A percentile compares a stretch with the other conserved stretches of the same genome.
Evolutionary conservation across 768 basidiomycete species (phyloP).

Genomic region (Mrakia hoshinonis): DNA sequence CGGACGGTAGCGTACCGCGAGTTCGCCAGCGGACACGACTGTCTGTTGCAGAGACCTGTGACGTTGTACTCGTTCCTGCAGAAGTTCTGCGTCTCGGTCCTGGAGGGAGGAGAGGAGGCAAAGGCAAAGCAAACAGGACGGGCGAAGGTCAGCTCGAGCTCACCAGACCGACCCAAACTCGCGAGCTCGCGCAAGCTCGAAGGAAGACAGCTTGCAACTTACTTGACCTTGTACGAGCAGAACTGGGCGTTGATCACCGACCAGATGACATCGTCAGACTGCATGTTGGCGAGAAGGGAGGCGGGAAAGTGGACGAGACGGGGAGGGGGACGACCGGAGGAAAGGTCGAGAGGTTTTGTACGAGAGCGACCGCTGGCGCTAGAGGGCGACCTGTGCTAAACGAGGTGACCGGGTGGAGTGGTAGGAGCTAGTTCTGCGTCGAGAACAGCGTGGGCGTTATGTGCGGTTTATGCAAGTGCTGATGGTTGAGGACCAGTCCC

Average conservation of each 20-base stretch:
- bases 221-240: constrained; percentile 99
- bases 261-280: constrained; percentile 94
- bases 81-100: constrained; percentile 92
- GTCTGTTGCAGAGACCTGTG: constrained; percentile 86
- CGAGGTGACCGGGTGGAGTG: too few species aligned
- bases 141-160: constrained; percentile 14
- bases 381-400: too few species aligned
- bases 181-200: background rate
- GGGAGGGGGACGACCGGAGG: background rate
- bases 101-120: constrained; percentile 37
- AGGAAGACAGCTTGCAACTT: constrained; percentile 38
- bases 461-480: too few species aligned
- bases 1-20: constrained; percentile 96
- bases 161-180: background rate
- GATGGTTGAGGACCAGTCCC: too few species aligned
- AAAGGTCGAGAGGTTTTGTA: background rate
- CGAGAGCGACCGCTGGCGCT: too few species aligned
- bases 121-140: background rate
- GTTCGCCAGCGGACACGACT: constrained; percentile 96
- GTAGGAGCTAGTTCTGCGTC: too few species aligned
- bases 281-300: constrained; percentile 32
- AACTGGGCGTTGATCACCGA: constrained; percentile 79
- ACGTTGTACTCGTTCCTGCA: constrained; percentile 98
- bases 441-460: too few species aligned
- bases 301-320: background rate